Percentiles rank a stretch among this genome's conserved stretches.
These are phyloP conservation scores for Phlebopus sp. DNA, from an alignment of 1,284 basidiomycete genomes.

Conservation along the genomic window DNA sequence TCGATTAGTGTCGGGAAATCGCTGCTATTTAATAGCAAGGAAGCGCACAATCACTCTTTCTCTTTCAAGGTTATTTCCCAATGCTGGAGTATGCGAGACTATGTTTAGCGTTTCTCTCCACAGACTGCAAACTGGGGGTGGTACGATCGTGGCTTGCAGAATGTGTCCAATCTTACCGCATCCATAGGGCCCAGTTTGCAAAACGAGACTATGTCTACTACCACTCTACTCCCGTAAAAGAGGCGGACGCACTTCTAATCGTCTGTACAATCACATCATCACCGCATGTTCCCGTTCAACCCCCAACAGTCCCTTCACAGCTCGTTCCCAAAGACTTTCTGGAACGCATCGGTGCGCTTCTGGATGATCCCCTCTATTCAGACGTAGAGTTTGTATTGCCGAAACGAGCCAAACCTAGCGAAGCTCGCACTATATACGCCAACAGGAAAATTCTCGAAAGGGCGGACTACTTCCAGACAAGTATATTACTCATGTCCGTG, in stretches of 20 bases:
- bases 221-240: slow-evolving; percentile 51
- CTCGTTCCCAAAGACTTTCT: slow-evolving; percentile 61
- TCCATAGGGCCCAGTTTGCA: slow-evolving; percentile 72
- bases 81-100: not conserved
- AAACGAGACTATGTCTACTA: slow-evolving; percentile 74
- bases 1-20: slow-evolving; percentile 46
- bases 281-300: slow-evolving; percentile 50
- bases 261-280: slow-evolving; percentile 77
- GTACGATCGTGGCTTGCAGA: slow-evolving; percentile 36
- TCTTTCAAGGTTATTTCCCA: slow-evolving; percentile 59
- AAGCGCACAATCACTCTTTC: slow-evolving; percentile 82
- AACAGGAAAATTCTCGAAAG: slow-evolving; percentile 66
- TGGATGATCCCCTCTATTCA: slow-evolving; percentile 80
- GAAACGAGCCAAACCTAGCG: slow-evolving; percentile 38
- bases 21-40: slow-evolving; percentile 62
- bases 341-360: slow-evolving; percentile 67
- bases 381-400: slow-evolving; percentile 80
- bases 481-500: slow-evolving; percentile 34
- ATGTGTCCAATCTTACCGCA: slow-evolving; percentile 7
- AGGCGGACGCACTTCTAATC: slow-evolving; percentile 69
- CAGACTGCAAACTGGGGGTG: slow-evolving; percentile 85
- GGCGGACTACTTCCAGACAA: slow-evolving; percentile 74
- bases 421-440: slow-evolving; percentile 57
- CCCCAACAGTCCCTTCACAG: slow-evolving; percentile 45
- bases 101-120: slow-evolving; percentile 11